A percentile compares a stretch with the other conserved stretches of the same genome.
Evolutionary conservation across 2,329 filamentous ascomycete genomes (phyloP).

Genomic region (Dothiorella sarmentorum): DNA sequence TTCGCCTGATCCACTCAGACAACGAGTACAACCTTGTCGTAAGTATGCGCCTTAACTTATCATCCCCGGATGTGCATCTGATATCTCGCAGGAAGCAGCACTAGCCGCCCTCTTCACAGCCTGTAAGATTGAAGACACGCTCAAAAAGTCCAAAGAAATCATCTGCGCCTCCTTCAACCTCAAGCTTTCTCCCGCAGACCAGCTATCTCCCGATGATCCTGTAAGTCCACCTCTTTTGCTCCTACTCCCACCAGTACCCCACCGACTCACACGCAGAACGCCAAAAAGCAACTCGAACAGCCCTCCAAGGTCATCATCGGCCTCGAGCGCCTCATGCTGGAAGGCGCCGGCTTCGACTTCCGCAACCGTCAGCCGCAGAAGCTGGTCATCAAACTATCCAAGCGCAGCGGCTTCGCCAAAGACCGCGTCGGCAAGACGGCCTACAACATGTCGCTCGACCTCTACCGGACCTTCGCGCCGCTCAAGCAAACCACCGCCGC

Average conservation of each 20-base stretch:
- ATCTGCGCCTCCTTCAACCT: constrained; percentile 86
- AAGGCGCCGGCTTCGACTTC: constrained; percentile 92
- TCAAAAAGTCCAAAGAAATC: constrained; percentile 94
- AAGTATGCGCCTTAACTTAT: constrained; percentile 23
- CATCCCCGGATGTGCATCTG: not conserved
- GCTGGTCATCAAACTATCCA: constrained; percentile 73
- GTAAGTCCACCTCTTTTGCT: constrained; percentile 44
- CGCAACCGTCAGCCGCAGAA: constrained; percentile 84
- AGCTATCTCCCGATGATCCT: constrained; percentile 76
- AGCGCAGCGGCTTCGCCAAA: constrained; percentile 54
- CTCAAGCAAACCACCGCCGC: constrained; percentile 86
- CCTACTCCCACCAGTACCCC: not conserved
- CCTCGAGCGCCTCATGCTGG: constrained; percentile 87
- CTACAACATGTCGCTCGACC: constrained; percentile 79
- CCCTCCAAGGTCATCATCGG: constrained; percentile 80
- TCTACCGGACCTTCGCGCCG: constrained; percentile 90
- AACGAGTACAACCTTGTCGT: constrained; percentile 73
- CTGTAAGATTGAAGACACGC: constrained; percentile 96
- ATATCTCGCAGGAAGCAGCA: constrained; percentile 65
- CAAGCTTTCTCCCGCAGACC: constrained; percentile 64
- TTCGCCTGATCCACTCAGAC: constrained; percentile 80
- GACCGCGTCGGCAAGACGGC: constrained; percentile 61
- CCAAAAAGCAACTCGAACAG: constrained; percentile 69
- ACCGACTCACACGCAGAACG: not conserved
- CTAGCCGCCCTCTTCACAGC: constrained; percentile 85